These are phyloP conservation scores for Vitis labrusca DNA, from an alignment of 164 flowering plant species.

Conservation along the genomic window DNA sequence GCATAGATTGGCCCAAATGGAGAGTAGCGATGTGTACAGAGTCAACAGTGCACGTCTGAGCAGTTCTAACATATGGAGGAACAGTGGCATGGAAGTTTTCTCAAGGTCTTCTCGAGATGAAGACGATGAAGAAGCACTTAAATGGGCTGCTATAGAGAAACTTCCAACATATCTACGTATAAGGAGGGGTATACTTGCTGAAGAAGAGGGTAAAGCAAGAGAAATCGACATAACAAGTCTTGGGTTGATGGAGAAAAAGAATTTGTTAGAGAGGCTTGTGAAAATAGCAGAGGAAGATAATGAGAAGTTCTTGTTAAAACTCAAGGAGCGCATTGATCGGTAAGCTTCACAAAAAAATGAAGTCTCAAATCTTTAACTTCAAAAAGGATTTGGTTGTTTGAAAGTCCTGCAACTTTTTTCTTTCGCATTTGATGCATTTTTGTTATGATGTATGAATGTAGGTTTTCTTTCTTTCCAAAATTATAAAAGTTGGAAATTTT, in stretches of 20 bases:
- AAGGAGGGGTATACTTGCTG: constrained; percentile 28
- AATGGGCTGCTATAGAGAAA: constrained; percentile 45
- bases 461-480: too few relatives aligned
- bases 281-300: constrained; percentile 29
- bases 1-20: constrained; percentile 4
- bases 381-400: too few relatives aligned
- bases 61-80: constrained; percentile 32
- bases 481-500: too few relatives aligned
- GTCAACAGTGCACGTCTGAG: constrained; percentile 25
- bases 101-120: constrained; percentile 28
- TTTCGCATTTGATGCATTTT: too few relatives aligned
- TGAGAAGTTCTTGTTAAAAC: constrained; percentile 30
- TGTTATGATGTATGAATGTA: too few relatives aligned
- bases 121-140: constrained; percentile 46
- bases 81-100: constrained; percentile 24
- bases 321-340: constrained; percentile 26
- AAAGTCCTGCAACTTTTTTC: not conserved
- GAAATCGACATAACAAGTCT: constrained; percentile 32
- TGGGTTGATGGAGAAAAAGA: constrained; percentile 23
- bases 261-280: constrained; percentile 26
- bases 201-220: constrained; percentile 17
- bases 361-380: too few relatives aligned
- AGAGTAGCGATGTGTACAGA: constrained; percentile 17
- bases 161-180: constrained; percentile 36
- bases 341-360: not conserved